Conservation (phyloP, 805 yeast species). For the Metschnikowia amazonensis region DNA sequence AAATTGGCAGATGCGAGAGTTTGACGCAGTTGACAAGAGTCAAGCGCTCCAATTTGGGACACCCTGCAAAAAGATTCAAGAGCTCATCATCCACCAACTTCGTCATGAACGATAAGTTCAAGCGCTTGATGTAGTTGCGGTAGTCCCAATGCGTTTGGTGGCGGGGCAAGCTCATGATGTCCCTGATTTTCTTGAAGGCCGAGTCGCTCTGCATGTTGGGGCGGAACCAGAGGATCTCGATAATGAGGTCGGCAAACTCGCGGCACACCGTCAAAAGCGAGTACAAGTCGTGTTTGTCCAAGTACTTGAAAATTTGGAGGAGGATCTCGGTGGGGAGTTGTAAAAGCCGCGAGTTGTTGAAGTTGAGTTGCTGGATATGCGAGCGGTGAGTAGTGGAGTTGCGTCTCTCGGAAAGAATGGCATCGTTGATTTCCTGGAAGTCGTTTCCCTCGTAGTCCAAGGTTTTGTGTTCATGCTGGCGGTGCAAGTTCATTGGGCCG, state of each 20-base stretch:
- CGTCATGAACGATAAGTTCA: slow-evolving; percentile 75
- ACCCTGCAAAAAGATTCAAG: slow-evolving; percentile 57
- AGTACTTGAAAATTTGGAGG: slow-evolving; percentile 60
- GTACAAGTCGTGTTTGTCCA: slow-evolving; percentile 59
- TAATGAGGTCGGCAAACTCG: slow-evolving; percentile 72
- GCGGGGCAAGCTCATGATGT: slow-evolving; percentile 50
- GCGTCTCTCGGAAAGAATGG: slow-evolving; percentile 30
- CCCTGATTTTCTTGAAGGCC: slow-evolving; percentile 50
- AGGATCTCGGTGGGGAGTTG: slow-evolving; percentile 59
- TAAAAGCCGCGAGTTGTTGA: slow-evolving; percentile 37
- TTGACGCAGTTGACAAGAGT: slow-evolving; percentile 78
- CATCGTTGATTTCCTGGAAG: slow-evolving; percentile 32
- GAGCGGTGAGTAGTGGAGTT: slow-evolving; percentile 18
- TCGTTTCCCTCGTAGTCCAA: slow-evolving; percentile 35
- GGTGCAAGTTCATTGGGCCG: slow-evolving; percentile 10
- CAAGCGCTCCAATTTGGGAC: slow-evolving; percentile 76
- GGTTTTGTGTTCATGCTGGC: slow-evolving; percentile 9
- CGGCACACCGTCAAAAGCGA: slow-evolving; percentile 69
- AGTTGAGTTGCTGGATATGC: slow-evolving; percentile 23
- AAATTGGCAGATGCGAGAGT: slow-evolving; percentile 58
- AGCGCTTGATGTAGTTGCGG: slow-evolving; percentile 65
- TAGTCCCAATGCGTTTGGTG: slow-evolving; percentile 59
- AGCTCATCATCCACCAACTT: slow-evolving; percentile 61
- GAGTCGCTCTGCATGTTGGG: slow-evolving; percentile 59
- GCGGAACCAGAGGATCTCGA: slow-evolving; percentile 83